A percentile compares a stretch with the other conserved stretches of the same genome.
phyloP scores from a whole-genome alignment of 257 asterid species.

The Plantago major region DNA sequence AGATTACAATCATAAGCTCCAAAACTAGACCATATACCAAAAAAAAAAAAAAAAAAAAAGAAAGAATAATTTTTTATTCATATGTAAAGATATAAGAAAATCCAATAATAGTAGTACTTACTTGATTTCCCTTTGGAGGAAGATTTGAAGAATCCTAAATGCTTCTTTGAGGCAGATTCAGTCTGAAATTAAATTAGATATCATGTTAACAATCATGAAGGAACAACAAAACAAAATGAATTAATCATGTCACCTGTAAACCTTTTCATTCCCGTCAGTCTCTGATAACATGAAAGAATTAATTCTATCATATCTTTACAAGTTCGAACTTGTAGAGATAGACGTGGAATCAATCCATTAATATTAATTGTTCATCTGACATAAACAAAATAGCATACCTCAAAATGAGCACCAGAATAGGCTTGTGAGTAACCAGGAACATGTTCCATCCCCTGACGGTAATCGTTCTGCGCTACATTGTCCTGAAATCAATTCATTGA shows the following conservation, averaged over 20 bases:
- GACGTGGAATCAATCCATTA: no score
- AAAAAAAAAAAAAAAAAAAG: no score
- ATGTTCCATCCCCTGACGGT: constrained; percentile 28
- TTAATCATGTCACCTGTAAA: no score
- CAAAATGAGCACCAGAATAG: constrained; percentile 39
- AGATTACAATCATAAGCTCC: no score
- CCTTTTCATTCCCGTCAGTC: no score
- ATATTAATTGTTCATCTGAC: background rate
- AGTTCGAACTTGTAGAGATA: no score
- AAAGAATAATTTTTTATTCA: no score
- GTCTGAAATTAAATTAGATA: constrained; percentile 34
- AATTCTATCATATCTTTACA: no score
- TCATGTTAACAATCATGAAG: background rate
- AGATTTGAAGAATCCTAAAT: constrained; percentile 48
- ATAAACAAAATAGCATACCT: constrained; percentile 30
- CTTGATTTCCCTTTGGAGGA: constrained; percentile 49
- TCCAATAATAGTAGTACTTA: constrained; percentile 18
- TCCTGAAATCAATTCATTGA: constrained; percentile 30
- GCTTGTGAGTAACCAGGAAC: constrained; percentile 32
- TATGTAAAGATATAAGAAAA: no score
- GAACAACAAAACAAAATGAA: background rate
- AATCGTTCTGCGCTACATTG: constrained; percentile 35
- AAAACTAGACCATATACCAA: background rate
- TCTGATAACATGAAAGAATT: no score
- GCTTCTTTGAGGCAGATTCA: constrained; percentile 53